Evolutionary conservation across 2,329 filamentous ascomycete species (phyloP).

Genomic region (Hypoxylon sp.): DNA sequence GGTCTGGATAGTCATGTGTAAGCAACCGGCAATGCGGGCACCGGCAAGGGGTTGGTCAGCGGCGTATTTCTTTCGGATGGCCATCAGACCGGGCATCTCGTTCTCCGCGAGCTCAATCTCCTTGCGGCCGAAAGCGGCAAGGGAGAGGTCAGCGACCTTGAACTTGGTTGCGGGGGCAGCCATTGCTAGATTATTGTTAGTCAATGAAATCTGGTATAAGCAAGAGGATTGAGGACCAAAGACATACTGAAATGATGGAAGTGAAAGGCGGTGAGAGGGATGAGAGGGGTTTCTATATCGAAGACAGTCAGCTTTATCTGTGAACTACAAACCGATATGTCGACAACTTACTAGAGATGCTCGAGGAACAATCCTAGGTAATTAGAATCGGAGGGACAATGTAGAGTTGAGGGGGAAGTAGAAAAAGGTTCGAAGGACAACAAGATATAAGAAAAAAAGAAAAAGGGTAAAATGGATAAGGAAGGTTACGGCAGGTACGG

Average conservation of each 20-base stretch:
- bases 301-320: slow-evolving; percentile 16
- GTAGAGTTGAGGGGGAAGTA: slow-evolving; percentile 24
- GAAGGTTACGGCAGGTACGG: slow-evolving; percentile 23
- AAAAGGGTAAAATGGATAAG: slow-evolving; percentile 26
- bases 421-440: slow-evolving; percentile 15
- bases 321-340: not conserved
- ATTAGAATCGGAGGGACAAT: slow-evolving; percentile 41
- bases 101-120: slow-evolving; percentile 98
- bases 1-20: slow-evolving; percentile 99
- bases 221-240: not conserved
- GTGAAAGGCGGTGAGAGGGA: slow-evolving; percentile 32
- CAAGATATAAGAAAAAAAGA: slow-evolving; percentile 48
- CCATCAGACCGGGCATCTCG: slow-evolving; percentile 98
- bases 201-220: not conserved
- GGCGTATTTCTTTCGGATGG: slow-evolving; percentile 92
- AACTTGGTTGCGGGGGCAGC: slow-evolving; percentile 90
- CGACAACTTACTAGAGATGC: slow-evolving; percentile 32
- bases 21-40: slow-evolving; percentile 95
- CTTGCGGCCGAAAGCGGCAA: slow-evolving; percentile 98
- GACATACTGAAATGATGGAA: slow-evolving; percentile 36
- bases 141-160: slow-evolving; percentile 98
- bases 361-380: slow-evolving; percentile 13
- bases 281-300: slow-evolving; percentile 19
- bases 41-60: slow-evolving; percentile 93
- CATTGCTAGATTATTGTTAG: slow-evolving; percentile 60